phyloP scores from a whole-genome alignment of 495 filamentous ascomycete genomes.

The Tuber indicum region DNA sequence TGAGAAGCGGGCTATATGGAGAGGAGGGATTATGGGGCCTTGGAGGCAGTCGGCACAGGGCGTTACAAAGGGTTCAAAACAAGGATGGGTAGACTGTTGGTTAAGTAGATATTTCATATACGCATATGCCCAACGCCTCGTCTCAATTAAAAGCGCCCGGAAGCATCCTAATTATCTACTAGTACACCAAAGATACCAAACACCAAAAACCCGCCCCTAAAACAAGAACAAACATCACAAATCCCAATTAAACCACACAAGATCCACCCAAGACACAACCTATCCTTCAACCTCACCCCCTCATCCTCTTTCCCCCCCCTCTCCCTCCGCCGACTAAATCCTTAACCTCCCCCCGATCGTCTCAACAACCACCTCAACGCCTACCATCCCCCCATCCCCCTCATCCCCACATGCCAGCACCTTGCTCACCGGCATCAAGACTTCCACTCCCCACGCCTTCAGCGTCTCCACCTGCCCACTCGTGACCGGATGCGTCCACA shows the following conservation, averaged over 20 bases:
- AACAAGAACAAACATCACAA: background rate
- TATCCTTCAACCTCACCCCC: background rate
- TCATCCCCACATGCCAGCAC: slow-evolving; percentile 74
- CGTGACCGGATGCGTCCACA: slow-evolving; percentile 84
- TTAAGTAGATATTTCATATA: background rate
- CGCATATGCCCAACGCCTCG: background rate
- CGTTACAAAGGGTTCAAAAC: background rate
- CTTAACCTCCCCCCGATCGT: slow-evolving; percentile 51
- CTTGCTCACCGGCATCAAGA: slow-evolving; percentile 65
- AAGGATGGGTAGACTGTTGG: background rate
- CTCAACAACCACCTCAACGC: slow-evolving; percentile 66
- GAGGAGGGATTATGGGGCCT: slow-evolving; percentile 34
- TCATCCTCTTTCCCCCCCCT: background rate
- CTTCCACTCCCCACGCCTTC: slow-evolving; percentile 54
- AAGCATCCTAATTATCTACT: background rate
- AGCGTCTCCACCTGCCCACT: slow-evolving; percentile 60
- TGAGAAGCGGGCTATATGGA: slow-evolving; percentile 40
- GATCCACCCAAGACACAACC: background rate
- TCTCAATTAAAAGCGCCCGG: background rate
- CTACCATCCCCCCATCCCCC: slow-evolving; percentile 68
- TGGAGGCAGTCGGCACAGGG: slow-evolving; percentile 21
- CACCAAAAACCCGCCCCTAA: background rate
- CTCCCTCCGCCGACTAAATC: background rate
- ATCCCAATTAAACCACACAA: background rate
- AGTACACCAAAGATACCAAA: background rate